Percentiles rank a stretch among this genome's conserved stretches.
Evolutionary conservation across 495 filamentous ascomycete species (phyloP).

Genomic region (Aspergillus nidulans): DNA sequence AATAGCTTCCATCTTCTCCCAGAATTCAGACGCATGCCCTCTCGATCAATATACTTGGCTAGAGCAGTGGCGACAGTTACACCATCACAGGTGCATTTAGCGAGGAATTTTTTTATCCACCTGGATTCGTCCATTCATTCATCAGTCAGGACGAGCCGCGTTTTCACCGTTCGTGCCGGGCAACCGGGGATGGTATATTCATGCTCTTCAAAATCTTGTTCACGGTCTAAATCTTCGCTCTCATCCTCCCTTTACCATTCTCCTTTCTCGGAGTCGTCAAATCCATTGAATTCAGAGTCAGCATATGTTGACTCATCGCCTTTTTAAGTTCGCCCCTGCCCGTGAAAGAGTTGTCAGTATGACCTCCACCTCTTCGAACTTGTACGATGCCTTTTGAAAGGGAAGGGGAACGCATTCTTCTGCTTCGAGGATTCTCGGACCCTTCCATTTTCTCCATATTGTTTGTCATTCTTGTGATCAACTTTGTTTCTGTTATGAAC

Average conservation of each 20-base stretch:
- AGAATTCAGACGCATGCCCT: conserved; percentile 18
- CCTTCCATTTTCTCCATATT: background rate
- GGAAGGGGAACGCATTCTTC: conserved; percentile 8
- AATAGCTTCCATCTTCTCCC: conserved; percentile 16
- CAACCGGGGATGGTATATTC: conserved; percentile 18
- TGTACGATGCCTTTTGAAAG: conserved; percentile 1
- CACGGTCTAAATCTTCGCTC: conserved; percentile 14
- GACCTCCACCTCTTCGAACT: conserved; percentile 7
- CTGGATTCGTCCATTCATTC: conserved; percentile 6
- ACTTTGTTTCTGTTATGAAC: too few relatives aligned
- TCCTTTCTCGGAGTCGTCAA: conserved; percentile 16
- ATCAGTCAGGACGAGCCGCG: conserved; percentile 16
- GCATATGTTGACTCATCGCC: conserved; percentile 13
- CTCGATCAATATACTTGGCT: conserved; percentile 18
- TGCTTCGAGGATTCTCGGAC: conserved; percentile 3
- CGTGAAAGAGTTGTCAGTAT: conserved; percentile 16
- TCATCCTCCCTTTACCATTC: conserved; percentile 19
- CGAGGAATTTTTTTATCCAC: conserved; percentile 19
- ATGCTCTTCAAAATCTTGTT: conserved; percentile 18
- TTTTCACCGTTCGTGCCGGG: conserved; percentile 18
- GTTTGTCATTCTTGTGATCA: too few relatives aligned
- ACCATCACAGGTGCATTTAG: conserved; percentile 20
- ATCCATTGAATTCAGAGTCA: conserved; percentile 12
- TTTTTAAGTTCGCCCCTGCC: conserved; percentile 14
- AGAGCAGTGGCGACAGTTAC: conserved; percentile 17